Percentiles rank a stretch among this genome's conserved stretches.
phyloP scores from a whole-genome alignment of 306 rosid genomes.

The Dryas alaskensis region DNA sequence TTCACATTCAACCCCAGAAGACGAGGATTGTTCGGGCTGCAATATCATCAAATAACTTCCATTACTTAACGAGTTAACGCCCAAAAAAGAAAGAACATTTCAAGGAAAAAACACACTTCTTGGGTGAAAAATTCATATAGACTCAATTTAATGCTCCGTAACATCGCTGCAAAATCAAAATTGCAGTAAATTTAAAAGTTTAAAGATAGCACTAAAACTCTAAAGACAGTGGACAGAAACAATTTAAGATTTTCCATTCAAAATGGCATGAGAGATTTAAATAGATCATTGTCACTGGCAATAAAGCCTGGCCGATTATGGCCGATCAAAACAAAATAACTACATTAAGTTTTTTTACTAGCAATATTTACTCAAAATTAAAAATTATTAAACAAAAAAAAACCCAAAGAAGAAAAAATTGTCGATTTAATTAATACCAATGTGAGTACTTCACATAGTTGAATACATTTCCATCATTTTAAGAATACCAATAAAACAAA shows the following conservation, averaged over 20 bases:
- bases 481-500: not conserved
- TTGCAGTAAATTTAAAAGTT: not conserved
- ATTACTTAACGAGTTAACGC: conserved; percentile 2
- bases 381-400: not conserved
- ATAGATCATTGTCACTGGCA: not conserved
- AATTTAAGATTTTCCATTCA: not conserved
- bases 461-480: not conserved
- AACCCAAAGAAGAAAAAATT: not conserved
- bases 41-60: conserved; percentile 22
- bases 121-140: not conserved
- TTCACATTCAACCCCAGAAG: conserved; percentile 85
- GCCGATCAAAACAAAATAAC: not conserved
- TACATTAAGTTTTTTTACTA: not conserved
- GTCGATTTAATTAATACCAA: not conserved
- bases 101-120: not conserved
- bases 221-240: not conserved
- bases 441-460: not conserved
- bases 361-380: not conserved
- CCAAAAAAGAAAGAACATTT: not conserved
- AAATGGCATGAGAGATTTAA: not conserved
- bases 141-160: not conserved
- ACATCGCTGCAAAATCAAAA: not conserved
- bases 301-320: not conserved
- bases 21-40: conserved; percentile 63
- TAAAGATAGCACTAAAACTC: too few species aligned